These are phyloP conservation scores for Fragilaria crotonensis DNA, from an alignment of 108 stramenopile genomes.

Conservation along the genomic window DNA sequence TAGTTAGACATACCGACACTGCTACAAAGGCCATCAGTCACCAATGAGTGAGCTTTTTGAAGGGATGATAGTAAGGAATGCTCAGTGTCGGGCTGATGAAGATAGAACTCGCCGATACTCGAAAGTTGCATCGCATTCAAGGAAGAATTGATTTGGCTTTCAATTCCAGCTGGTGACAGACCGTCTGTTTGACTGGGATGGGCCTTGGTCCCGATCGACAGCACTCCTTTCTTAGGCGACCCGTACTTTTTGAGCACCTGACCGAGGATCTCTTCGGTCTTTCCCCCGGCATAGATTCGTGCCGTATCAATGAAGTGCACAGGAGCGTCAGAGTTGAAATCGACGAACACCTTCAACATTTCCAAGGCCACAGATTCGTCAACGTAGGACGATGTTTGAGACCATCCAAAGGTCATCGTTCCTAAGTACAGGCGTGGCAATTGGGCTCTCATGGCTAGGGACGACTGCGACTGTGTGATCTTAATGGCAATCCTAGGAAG, in stretches of 20 bases:
- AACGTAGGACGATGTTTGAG: slow-evolving; percentile 64
- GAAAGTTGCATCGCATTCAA: slow-evolving; percentile 41
- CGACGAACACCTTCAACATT: slow-evolving; percentile 45
- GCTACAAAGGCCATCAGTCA: slow-evolving; percentile 5
- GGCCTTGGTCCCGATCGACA: slow-evolving; percentile 72
- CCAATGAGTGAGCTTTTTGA: slow-evolving; percentile 33
- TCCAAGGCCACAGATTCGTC: slow-evolving; percentile 41
- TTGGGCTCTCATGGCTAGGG: slow-evolving; percentile 19
- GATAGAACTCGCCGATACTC: slow-evolving; percentile 61
- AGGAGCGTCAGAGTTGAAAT: slow-evolving; percentile 16
- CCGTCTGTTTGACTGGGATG: slow-evolving; percentile 59
- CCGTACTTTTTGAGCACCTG: slow-evolving; percentile 11
- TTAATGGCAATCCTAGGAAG: too few species aligned
- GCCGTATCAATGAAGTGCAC: slow-evolving; percentile 63
- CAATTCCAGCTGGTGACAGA: slow-evolving; percentile 56
- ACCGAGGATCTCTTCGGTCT: slow-evolving; percentile 64
- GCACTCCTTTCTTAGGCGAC: background rate
- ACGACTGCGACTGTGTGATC: too few species aligned
- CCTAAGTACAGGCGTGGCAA: slow-evolving; percentile 76
- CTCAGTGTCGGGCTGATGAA: slow-evolving; percentile 83
- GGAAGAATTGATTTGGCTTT: slow-evolving; percentile 49
- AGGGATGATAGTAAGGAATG: slow-evolving; percentile 56
- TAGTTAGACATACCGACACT: slow-evolving; percentile 79
- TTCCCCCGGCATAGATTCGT: slow-evolving; percentile 79
- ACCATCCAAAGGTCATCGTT: slow-evolving; percentile 88